Evolutionary conservation across 345 rosid genomes (phyloP).

Genomic region (Hypericum androsaemum): DNA sequence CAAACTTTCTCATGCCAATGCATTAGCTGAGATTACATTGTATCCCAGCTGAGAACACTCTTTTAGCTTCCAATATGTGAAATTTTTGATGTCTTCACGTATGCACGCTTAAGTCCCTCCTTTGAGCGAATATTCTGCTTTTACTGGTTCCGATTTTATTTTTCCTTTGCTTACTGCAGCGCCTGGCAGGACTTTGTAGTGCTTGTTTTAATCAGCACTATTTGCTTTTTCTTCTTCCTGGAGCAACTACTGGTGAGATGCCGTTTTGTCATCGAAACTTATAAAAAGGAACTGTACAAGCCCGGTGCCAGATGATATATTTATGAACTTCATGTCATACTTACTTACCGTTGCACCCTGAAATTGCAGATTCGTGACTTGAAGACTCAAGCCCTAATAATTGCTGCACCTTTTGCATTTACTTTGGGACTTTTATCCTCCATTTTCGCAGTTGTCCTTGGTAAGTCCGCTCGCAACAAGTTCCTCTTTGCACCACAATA

Average conservation of each 20-base stretch:
- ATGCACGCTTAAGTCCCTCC: too few species aligned
- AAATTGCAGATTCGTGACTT: conserved; percentile 47
- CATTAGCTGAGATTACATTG: too few species aligned
- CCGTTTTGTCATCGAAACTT: not conserved
- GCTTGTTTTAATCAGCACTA: conserved; percentile 76
- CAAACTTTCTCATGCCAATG: too few species aligned
- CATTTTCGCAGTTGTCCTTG: conserved; percentile 55
- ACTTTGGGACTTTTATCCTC: conserved; percentile 65
- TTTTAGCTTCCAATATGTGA: too few species aligned
- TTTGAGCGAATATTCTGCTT: not conserved
- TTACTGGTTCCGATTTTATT: conserved; percentile 5
- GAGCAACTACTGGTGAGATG: conserved; percentile 77
- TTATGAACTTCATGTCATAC: too few species aligned
- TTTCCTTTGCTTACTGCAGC: conserved; percentile 35
- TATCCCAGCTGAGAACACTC: too few species aligned
- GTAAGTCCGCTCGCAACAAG: conserved; percentile 24
- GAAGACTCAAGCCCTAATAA: conserved; percentile 52
- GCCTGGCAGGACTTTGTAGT: conserved; percentile 92
- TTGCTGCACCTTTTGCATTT: conserved; percentile 83
- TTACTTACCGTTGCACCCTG: too few species aligned
- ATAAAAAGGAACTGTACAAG: too few species aligned
- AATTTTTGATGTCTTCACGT: too few species aligned
- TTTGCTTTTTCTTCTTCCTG: conserved; percentile 94
- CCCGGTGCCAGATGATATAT: too few species aligned
- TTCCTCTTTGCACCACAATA: not conserved